These are phyloP conservation scores for Scleromitrula shiraiana DNA, from an alignment of 2,329 filamentous ascomycete species.

Conservation along the genomic window DNA sequence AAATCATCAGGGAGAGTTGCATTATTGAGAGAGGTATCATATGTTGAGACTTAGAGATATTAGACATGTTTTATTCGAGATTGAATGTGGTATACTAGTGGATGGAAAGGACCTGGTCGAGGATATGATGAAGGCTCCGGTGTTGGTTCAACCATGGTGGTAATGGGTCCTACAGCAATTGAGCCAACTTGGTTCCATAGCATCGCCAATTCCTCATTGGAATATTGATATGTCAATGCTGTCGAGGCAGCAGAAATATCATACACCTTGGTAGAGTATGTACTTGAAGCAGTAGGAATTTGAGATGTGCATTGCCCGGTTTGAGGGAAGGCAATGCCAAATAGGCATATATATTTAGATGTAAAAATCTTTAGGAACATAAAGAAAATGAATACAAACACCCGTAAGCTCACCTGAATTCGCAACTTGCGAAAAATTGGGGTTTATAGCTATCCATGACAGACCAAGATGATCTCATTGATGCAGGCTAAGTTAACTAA, in stretches of 20 bases:
- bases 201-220: constrained; percentile 37
- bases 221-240: constrained; percentile 37
- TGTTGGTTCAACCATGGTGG: constrained; percentile 35
- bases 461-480: constrained; percentile 1
- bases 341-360: constrained; percentile 5
- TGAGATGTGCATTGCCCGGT: not conserved
- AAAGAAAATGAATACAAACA: not conserved
- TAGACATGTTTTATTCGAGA: constrained; percentile 14
- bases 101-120: constrained; percentile 34
- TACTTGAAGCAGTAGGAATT: not conserved
- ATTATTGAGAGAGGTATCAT: constrained; percentile 20
- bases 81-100: constrained; percentile 30
- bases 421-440: not conserved
- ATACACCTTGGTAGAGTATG: constrained; percentile 25
- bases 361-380: not conserved
- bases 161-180: constrained; percentile 35
- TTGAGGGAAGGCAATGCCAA: not conserved
- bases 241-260: constrained; percentile 37
- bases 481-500: not conserved
- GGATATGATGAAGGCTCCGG: constrained; percentile 34
- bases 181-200: constrained; percentile 39
- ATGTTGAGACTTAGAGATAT: constrained; percentile 17
- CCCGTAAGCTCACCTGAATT: not conserved
- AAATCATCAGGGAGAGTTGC: constrained; percentile 36
- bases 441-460: constrained; percentile 6